phyloP scores from a whole-genome alignment of 2,329 filamentous ascomycete species.

The Helotiales sp. region DNA sequence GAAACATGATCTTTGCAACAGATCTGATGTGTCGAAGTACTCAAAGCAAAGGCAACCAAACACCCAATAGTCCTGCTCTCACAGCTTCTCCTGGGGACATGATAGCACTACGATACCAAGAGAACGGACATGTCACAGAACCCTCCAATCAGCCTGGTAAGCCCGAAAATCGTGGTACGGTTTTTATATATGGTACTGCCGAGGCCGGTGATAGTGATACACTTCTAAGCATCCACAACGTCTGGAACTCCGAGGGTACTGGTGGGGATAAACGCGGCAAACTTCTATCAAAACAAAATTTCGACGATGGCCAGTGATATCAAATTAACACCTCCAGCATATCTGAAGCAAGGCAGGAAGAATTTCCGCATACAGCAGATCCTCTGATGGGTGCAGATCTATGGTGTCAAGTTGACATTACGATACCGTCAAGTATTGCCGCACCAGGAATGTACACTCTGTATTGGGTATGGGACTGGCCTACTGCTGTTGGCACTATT shows the following conservation, averaged over 20 bases:
- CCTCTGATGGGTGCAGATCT: constrained; percentile 4
- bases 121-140: constrained; percentile 78
- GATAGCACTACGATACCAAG: constrained; percentile 70
- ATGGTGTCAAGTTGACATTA: constrained; percentile 77
- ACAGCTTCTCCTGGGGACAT: constrained; percentile 62
- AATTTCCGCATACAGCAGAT: constrained; percentile 5
- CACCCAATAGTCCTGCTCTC: constrained; percentile 27
- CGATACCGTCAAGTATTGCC: constrained; percentile 69
- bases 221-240: constrained; percentile 68
- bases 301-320: constrained; percentile 89
- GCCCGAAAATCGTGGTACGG: constrained; percentile 70
- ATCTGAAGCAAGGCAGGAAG: constrained; percentile 6
- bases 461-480: constrained; percentile 98
- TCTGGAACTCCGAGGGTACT: constrained; percentile 79
- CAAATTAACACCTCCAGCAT: constrained; percentile 51
- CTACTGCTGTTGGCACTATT: constrained; percentile 55
- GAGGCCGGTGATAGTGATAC: constrained; percentile 57
- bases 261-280: constrained; percentile 82
- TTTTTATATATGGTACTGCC: constrained; percentile 75
- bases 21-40: constrained; percentile 67
- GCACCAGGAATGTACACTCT: constrained; percentile 73
- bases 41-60: constrained; percentile 57
- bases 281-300: constrained; percentile 78
- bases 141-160: constrained; percentile 59
- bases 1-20: background rate